phyloP scores from a whole-genome alignment of 2,329 filamentous ascomycete genomes.

The Nannizziopsis arthrosporioides region DNA sequence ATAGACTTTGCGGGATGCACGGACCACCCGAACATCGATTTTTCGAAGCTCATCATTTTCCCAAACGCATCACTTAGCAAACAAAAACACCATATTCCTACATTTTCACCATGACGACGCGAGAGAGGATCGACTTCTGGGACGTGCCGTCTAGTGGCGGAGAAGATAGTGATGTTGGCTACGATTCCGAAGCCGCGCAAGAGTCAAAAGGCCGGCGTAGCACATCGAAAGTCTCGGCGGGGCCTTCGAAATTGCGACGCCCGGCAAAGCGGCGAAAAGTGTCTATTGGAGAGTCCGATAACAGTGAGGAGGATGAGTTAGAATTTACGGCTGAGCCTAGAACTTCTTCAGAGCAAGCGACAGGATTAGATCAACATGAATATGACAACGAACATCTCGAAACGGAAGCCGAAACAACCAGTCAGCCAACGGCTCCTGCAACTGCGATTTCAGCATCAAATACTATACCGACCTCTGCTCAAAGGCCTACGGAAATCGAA shows the following conservation, averaged over 20 bases:
- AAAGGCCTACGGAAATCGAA: neutral
- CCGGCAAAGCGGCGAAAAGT: slow-evolving; percentile 17
- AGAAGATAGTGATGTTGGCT: slow-evolving; percentile 31
- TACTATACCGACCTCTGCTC: neutral
- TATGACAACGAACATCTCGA: slow-evolving; percentile 9
- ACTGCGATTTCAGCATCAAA: neutral
- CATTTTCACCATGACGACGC: slow-evolving; percentile 25
- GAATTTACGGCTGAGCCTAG: slow-evolving; percentile 15
- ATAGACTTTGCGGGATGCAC: no score
- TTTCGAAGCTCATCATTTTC: neutral
- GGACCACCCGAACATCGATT: neutral
- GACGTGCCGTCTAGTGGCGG: slow-evolving; percentile 29
- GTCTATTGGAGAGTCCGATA: neutral
- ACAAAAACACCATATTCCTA: neutral
- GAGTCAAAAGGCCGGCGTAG: slow-evolving; percentile 29
- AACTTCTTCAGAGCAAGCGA: slow-evolving; percentile 13
- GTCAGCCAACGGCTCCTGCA: neutral
- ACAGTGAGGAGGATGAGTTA: slow-evolving; percentile 36
- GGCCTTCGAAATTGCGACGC: neutral
- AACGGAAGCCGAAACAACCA: slow-evolving; percentile 17
- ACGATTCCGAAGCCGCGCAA: slow-evolving; percentile 36
- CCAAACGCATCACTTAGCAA: neutral
- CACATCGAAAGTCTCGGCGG: slow-evolving; percentile 22
- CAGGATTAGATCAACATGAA: slow-evolving; percentile 9
- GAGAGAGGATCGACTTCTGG: slow-evolving; percentile 31